Evolutionary conservation across 352 stramenopile species (phyloP).

Genomic region (Pythium plurisporium): DNA sequence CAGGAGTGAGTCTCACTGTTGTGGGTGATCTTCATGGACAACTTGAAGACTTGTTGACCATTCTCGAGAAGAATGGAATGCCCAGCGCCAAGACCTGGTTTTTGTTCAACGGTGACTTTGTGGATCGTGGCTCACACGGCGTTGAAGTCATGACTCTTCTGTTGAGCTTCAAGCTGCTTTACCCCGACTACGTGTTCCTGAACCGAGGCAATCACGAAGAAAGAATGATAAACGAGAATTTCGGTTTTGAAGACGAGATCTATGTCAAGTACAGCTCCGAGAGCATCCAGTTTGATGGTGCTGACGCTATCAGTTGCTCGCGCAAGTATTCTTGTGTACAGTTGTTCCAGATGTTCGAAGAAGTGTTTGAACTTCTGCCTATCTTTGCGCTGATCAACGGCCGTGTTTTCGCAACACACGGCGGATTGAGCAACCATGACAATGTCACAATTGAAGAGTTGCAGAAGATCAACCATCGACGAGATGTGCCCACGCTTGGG

Average conservation of each 20-base stretch:
- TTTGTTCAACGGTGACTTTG: slow-evolving; percentile 96
- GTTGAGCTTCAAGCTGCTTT: slow-evolving; percentile 87
- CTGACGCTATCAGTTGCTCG: slow-evolving; percentile 52
- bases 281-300: slow-evolving; percentile 67
- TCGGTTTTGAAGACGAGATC: slow-evolving; percentile 85
- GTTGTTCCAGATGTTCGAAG: slow-evolving; percentile 84
- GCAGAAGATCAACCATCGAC: slow-evolving; percentile 71
- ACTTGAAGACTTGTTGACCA: slow-evolving; percentile 91
- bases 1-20: slow-evolving; percentile 86
- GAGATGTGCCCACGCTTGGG: slow-evolving; percentile 85
- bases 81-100: slow-evolving; percentile 88
- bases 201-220: slow-evolving; percentile 96
- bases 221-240: slow-evolving; percentile 90
- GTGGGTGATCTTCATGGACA: slow-evolving; percentile 93
- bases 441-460: slow-evolving; percentile 88
- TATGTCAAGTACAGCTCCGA: slow-evolving; percentile 76
- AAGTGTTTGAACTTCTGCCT: slow-evolving; percentile 84
- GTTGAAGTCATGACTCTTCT: slow-evolving; percentile 91
- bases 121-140: slow-evolving; percentile 90
- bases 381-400: slow-evolving; percentile 90
- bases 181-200: slow-evolving; percentile 87
- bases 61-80: slow-evolving; percentile 90
- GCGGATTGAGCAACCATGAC: slow-evolving; percentile 85
- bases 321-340: slow-evolving; percentile 68
- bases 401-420: slow-evolving; percentile 91